Evolutionary conservation across 257 asterid species (phyloP).

Genomic region (Voacanga thouarsii): DNA sequence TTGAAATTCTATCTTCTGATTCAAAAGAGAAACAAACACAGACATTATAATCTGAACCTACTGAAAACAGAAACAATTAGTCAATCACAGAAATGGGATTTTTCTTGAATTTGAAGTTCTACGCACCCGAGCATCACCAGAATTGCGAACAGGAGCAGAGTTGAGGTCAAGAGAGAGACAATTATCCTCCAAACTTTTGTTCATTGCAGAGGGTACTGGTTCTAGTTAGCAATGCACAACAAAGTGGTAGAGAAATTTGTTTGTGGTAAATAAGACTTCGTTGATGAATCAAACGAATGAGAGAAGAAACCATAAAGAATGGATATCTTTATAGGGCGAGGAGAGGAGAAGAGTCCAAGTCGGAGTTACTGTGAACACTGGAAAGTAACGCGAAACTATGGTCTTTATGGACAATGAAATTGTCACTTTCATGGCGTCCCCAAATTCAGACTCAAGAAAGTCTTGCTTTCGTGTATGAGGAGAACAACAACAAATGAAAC

Average conservation of each 20-base stretch:
- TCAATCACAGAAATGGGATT: not conserved
- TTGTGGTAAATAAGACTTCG: not conserved
- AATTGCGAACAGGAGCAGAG: constrained; percentile 10
- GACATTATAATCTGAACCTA: not conserved
- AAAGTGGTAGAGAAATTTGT: not conserved
- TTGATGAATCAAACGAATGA: not conserved
- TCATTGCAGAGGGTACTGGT: not conserved
- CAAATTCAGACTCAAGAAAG: not conserved
- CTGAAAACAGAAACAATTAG: not conserved
- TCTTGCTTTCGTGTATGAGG: not conserved
- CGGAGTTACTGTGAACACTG: not conserved
- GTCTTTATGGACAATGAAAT: too few species aligned
- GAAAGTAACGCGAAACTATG: constrained; percentile 20
- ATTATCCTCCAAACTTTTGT: constrained; percentile 10
- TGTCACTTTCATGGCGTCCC: not conserved
- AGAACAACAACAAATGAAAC: not conserved
- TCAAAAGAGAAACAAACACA: not conserved
- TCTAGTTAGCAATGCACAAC: not conserved
- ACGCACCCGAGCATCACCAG: constrained; percentile 17
- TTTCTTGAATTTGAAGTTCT: not conserved
- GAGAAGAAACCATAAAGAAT: not conserved
- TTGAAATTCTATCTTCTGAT: constrained; percentile 23
- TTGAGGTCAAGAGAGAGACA: constrained; percentile 32
- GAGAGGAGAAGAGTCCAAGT: constrained; percentile 11
- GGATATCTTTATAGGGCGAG: not conserved